These are phyloP conservation scores for Schizosaccharomyces lindneri DNA, from an alignment of 805 yeast species.

Conservation along the genomic window DNA sequence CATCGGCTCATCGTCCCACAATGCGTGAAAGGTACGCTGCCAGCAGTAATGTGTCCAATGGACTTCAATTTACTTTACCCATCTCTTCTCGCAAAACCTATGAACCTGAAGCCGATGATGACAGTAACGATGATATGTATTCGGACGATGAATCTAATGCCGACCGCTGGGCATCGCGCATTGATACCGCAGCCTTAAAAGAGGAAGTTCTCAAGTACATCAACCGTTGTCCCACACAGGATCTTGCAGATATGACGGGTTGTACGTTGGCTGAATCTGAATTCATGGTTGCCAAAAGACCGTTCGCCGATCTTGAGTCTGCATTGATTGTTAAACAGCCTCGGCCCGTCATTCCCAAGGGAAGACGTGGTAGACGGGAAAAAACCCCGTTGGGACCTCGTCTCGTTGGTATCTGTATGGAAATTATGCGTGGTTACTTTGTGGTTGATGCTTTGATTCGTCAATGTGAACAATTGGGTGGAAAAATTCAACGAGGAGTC, in stretches of 20 bases:
- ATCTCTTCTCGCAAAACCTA: not conserved
- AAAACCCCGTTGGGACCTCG: slow-evolving; percentile 15
- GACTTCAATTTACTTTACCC: not conserved
- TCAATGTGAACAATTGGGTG: slow-evolving; percentile 63
- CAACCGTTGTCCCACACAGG: slow-evolving; percentile 50
- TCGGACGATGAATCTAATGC: not conserved
- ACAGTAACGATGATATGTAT: not conserved
- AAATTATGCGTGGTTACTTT: slow-evolving; percentile 33
- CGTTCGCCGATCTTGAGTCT: slow-evolving; percentile 33
- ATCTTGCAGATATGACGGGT: slow-evolving; percentile 57
- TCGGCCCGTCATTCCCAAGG: slow-evolving; percentile 8
- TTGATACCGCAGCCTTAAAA: slow-evolving; percentile 11
- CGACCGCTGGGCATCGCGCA: not conserved
- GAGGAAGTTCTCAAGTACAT: slow-evolving; percentile 87
- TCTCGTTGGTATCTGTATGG: not conserved
- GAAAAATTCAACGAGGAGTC: slow-evolving; percentile 44
- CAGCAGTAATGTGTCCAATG: not conserved
- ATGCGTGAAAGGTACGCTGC: not conserved
- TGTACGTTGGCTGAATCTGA: slow-evolving; percentile 44
- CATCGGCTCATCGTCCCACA: not conserved
- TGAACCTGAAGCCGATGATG: not conserved
- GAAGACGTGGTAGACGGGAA: slow-evolving; percentile 13
- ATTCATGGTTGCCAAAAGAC: slow-evolving; percentile 38
- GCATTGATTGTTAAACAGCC: slow-evolving; percentile 34
- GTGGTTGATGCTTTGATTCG: slow-evolving; percentile 81